Evolutionary conservation across 2,329 filamentous ascomycete genomes (phyloP), one percentile per base, ranked within the genome.

Genomic region (Aschersonia sp.): DNA sequence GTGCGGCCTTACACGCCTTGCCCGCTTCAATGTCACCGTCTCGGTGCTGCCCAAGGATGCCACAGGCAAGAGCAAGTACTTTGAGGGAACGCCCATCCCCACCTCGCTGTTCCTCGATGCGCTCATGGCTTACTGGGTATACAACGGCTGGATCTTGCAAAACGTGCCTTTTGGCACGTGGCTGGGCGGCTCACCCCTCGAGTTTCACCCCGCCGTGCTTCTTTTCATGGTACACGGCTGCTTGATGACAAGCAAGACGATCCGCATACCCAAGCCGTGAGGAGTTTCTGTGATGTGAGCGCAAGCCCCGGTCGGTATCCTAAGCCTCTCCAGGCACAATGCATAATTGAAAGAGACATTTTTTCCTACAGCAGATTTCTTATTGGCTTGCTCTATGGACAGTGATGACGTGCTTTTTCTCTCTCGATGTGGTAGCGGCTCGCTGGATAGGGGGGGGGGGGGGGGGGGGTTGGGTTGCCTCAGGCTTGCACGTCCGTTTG

Each of bases 1-100:
- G 46, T 94, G 87, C 67, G 92, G 92, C 49, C 79, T 98, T 44
- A 94, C 89, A 3, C 83, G 92, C 45, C 79, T 98, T 9, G 92
- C 92, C 43, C 85, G 92, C 54, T 98, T 98, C 80, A 98, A 98
- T 65, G 92, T 98, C 46, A 97, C 92, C 9, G 89, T 92, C 39
- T 76, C 81, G 37, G 81, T 83, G 56, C 78, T 98, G 10, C 92
- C 92, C 52, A 96, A 97, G 68, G 92, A 98, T 63, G 83, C 81
- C 45, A 79, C 77, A 0, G 92, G 92, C 56, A 98, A 98, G 70
- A 87, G 85, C 50, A 78, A 85, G 60, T 98, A 94, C 69, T 98
- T 98, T 57, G 92, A 98, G 68, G 92, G 92, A 57, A 94, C 90
- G 0, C 92, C 92, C 1, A 96, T 97, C 58, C 92, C 92, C 1